Evolutionary conservation across 2,329 filamentous ascomycete genomes (phyloP), one percentile per base, ranked within the genome.

Genomic region (Penicillium sclerotigenum): DNA sequence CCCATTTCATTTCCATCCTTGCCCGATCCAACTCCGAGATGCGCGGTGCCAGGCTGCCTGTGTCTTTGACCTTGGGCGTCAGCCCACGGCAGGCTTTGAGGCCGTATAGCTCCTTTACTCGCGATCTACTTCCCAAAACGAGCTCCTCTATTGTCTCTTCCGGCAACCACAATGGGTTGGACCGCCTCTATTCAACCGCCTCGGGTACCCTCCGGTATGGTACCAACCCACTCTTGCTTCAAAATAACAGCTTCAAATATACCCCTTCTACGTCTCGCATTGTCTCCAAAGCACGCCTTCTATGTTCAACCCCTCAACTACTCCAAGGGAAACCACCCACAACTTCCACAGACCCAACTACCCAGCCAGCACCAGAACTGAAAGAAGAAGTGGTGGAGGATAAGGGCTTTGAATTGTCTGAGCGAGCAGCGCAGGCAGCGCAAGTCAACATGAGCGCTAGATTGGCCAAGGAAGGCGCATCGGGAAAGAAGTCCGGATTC

Each of bases 361-460:
- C 72, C 54, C 70, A 73, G 57, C 66, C 71, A 45, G 64, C 68
- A 11, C 68, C 73, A 45, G 67, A 72, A 47, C 74, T 78, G 59
- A 31, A 18, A 33, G 74, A 80, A 57, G 72, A 77, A 47, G 75
- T 81, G 56, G 83, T 84, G 43, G 79, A 84, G 52, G 83, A 87
- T 29, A 75, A 79, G 56, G 84, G 81, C 22, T 90, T 91, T 70
- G 82, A 81, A 61, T 81, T 84, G 65, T 92, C 90, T 56, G 93
- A 96, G 71, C 93, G 88, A 73, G 94, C 92, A 33, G 84, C 87
- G 13, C 87, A 91, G 67, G 94, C 92, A 11, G 89, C 92, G 2
- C 88, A 97, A 69, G 81, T 99, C 65, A 96, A 99, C 71, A 79
- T 97, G 65, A 87, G 87, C 60, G 94, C 94, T 14, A 90, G 89